Base-by-base conservation (phyloP, 2,329 filamentous ascomycete genomes). In the Diaporthe capsici region DNA sequence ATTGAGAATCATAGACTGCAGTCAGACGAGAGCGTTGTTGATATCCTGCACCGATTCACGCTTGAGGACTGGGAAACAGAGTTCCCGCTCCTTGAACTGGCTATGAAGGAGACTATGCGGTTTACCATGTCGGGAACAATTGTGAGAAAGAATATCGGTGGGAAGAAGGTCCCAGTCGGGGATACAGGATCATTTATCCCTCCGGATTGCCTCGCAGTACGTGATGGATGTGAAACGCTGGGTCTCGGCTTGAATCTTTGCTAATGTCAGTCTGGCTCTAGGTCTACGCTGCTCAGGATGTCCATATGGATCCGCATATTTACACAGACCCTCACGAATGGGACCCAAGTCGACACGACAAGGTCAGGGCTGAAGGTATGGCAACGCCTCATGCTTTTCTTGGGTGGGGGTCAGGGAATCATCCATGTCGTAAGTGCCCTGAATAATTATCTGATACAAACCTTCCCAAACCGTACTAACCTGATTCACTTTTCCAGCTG, bases 211-310 rank as follows among this genome's bases (percentile, higher is more conserved):
- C 61, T 65, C 25, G 61, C 61, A 47, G 61, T 65, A 49, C 15
- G 61, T 49, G n/a, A 10, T 20, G 1, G 25, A 44, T 31, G 34
- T 13, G 17, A 20, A 22, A 22, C 8, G 25, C n/a, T 28, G 4
- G n/a, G n/a, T 22, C n/a, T 47, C 60, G 0, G n/a, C 60, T 47
- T 47, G n/a, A 7, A 31, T 20, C 0, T 12, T 12, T 63, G 25
- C 39, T 44, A 31, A 44, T 22, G 13, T 47, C 12, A 10, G 1
- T 22, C 25, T 28, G 2, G 15, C 2, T 22, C 15, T 34, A 65
- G 61, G 61, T 65, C 39, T 65, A 65, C 10, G 61, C 61, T n/a
- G 61, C 61, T 22, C 61, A 65, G 42, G 61, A 65, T 47, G 42
- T 65, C 25, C 61, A 47, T 13, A 65, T 65, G 61, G 42, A 65